Base-by-base conservation (phyloP, 176 grass and related monocot species). In the Carex kokanica region DNA sequence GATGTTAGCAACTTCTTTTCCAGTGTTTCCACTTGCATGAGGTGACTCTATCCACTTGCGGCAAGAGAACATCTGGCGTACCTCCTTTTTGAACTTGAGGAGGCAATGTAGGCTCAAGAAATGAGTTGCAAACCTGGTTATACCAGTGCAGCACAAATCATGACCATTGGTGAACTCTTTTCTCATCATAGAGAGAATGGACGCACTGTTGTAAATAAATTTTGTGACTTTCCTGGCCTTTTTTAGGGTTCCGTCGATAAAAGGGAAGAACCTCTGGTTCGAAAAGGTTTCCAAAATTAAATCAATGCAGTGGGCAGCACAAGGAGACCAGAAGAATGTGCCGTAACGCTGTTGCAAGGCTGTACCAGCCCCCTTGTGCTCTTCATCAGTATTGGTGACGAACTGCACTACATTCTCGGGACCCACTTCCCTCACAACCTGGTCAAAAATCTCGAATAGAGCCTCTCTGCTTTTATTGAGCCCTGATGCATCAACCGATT, bases 131-230 rank as follows among this genome's bases (percentile, higher is more conserved):
- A 85, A 89, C 86, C 90, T 87, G 18, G 90, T 79, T 54, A 92
- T 87, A 58, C 68, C 82, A 78, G 90, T 81, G 66, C 78, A 61
- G 20, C 87, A 92, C n/a, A 92, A 18, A 85, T 92, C 87, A 81
- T 74, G 67, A 64, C 90, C 90, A 54, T 87, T 85, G 69, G 90
- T 92, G 68, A 87, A 92, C 49, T 92, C 87, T 82, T 87, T 89
- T 78, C 90, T 89, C 87, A 92, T 89, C 64, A 92, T 88, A 43
- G 87, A 83, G 60, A 91, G 68, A 84, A 86, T 82, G 81, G 87
- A 91, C 40, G 90, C 87, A 85, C 81, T 87, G 29, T 89, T 92
- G 56, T 92, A 92, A 62, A 92, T 71, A 74, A 92, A 92, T 47
- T 74, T 89, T 36, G 85, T 92, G 84, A 92, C 74, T 72, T 85